Evolutionary conservation across 495 filamentous ascomycete genomes (phyloP).

Genomic region (Annulohypoxylon stygium): DNA sequence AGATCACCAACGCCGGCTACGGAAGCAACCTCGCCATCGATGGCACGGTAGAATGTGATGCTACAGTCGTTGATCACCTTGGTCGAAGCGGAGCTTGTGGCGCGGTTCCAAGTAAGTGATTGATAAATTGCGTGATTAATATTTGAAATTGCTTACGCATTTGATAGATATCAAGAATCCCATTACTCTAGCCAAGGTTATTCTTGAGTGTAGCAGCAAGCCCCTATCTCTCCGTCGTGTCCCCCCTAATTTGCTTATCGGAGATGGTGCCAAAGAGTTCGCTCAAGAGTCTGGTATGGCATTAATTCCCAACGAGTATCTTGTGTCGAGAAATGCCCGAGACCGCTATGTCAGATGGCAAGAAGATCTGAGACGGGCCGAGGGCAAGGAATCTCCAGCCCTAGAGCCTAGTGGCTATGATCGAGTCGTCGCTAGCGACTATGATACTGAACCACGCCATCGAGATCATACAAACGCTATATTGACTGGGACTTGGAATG

Average conservation of each 20-base stretch:
- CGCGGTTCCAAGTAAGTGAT: constrained; percentile 81
- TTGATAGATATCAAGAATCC: constrained; percentile 88
- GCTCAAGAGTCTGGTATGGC: constrained; percentile 81
- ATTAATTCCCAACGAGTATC: constrained; percentile 74
- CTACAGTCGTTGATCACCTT: constrained; percentile 88
- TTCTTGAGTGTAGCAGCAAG: constrained; percentile 79
- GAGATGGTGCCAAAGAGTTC: constrained; percentile 84
- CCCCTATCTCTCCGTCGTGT: constrained; percentile 85
- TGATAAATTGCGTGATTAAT: neutral
- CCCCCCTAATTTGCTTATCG: constrained; percentile 91
- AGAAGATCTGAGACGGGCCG: constrained; percentile 74
- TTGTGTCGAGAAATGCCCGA: constrained; percentile 79
- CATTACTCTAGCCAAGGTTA: constrained; percentile 83
- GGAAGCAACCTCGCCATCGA: constrained; percentile 95
- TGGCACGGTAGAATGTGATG: constrained; percentile 93
- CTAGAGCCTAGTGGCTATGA: constrained; percentile 43
- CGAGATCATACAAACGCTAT: constrained; percentile 66
- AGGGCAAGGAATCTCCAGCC: constrained; percentile 42
- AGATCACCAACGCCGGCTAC: constrained; percentile 96
- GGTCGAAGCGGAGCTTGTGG: constrained; percentile 94
- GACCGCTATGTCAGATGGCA: constrained; percentile 83
- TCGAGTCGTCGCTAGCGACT: constrained; percentile 25
- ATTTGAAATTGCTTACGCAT: constrained; percentile 14
- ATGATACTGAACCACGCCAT: constrained; percentile 40
- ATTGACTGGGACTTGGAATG: constrained; percentile 70